Evolutionary conservation across 495 filamentous ascomycete species (phyloP).

Genomic region (Viridothelium virens): DNA sequence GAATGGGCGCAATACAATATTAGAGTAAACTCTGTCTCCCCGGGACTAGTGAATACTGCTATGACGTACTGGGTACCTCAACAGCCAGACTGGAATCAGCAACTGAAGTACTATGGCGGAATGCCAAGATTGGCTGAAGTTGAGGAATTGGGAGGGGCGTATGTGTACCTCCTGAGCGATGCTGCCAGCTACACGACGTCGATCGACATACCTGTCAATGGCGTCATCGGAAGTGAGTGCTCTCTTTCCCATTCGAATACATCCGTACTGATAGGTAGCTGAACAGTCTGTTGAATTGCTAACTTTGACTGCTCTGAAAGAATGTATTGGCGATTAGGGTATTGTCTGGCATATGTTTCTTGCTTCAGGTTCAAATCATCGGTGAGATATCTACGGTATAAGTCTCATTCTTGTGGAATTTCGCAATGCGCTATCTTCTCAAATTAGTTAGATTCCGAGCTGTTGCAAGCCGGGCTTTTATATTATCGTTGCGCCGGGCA

Average conservation of each 20-base stretch:
- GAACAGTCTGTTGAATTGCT: background rate
- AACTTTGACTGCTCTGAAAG: background rate
- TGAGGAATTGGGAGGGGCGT: slow-evolving; percentile 21
- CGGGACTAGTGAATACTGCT: slow-evolving; percentile 22
- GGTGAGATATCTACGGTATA: background rate
- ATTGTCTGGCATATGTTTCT: background rate
- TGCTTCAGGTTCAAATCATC: background rate
- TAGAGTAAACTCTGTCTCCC: slow-evolving; percentile 21
- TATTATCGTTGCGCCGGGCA: background rate
- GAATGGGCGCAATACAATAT: slow-evolving; percentile 25
- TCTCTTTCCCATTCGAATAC: background rate
- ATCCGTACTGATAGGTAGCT: background rate
- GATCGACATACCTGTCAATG: slow-evolving; percentile 25
- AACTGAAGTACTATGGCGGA: slow-evolving; percentile 26
- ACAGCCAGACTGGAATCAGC: slow-evolving; percentile 25
- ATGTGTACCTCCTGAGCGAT: slow-evolving; percentile 23
- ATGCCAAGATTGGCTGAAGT: slow-evolving; percentile 22
- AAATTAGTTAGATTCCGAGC: background rate
- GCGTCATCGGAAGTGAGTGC: slow-evolving; percentile 22
- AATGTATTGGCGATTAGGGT: background rate
- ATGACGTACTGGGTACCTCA: slow-evolving; percentile 23
- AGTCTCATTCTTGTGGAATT: background rate
- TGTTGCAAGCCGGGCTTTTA: background rate
- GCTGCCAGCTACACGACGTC: slow-evolving; percentile 24
- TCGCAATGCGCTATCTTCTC: background rate